These are phyloP conservation scores for Tuber calosporum DNA, from an alignment of 495 filamentous ascomycete genomes.

Conservation along the genomic window DNA sequence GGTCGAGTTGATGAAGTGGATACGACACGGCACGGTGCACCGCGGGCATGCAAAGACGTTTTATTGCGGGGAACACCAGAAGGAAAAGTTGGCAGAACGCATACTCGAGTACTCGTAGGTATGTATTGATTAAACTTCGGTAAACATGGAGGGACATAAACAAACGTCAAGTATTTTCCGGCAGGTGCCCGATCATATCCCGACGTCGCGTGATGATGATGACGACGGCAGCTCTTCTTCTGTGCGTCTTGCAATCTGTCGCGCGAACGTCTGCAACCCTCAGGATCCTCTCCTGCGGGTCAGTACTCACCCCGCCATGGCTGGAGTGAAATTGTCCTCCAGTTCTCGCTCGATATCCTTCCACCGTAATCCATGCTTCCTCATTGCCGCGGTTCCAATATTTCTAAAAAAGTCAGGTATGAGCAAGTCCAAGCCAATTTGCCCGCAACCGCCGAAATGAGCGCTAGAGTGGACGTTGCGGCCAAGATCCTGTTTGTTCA, in stretches of 20 bases:
- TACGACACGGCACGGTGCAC: neutral
- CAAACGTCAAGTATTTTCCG: neutral
- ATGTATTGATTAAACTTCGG: neutral
- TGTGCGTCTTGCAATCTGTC: neutral
- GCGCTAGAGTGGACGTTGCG: neutral
- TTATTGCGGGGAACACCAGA: neutral
- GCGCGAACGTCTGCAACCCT: neutral
- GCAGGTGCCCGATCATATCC: neutral
- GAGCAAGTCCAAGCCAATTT: neutral
- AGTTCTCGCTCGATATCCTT: neutral
- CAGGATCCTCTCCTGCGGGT: neutral
- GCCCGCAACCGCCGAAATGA: neutral
- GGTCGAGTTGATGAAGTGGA: neutral
- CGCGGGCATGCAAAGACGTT: neutral
- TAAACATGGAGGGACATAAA: neutral
- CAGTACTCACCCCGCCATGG: neutral
- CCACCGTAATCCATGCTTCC: neutral
- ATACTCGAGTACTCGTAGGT: too few relatives aligned
- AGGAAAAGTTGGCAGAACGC: neutral
- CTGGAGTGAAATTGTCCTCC: neutral
- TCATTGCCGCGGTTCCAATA: neutral
- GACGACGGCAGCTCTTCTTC: neutral
- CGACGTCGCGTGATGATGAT: neutral
- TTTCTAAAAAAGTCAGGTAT: neutral
- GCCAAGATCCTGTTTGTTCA: neutral